A percentile compares a stretch with the other conserved stretches of the same genome.
Conservation (phyloP, 768 basidiomycete species). For the Hericium alpestre region DNA sequence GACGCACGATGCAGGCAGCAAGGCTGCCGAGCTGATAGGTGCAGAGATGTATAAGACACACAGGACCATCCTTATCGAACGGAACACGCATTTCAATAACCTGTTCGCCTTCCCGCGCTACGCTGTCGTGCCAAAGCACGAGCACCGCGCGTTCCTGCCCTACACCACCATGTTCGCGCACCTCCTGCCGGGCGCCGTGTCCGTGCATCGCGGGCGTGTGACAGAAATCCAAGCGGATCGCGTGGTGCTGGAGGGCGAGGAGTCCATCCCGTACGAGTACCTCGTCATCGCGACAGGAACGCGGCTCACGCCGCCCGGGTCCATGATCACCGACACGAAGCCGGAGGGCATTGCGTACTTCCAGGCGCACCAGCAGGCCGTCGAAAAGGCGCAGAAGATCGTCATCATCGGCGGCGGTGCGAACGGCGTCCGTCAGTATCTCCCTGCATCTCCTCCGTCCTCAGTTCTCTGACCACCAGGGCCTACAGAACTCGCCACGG, state of each 20-base stretch:
- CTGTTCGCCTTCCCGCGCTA: slow-evolving; percentile 26
- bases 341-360: slow-evolving; percentile 17
- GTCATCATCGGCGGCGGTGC: slow-evolving; percentile 30
- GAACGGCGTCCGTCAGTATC: slow-evolving; percentile 25
- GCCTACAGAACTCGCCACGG: slow-evolving; percentile 18
- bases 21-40: slow-evolving; percentile 16
- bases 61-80: slow-evolving; percentile 23
- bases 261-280: slow-evolving; percentile 22
- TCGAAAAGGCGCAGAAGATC: slow-evolving; percentile 21
- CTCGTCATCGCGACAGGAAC: slow-evolving; percentile 28
- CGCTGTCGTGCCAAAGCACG: slow-evolving; percentile 16
- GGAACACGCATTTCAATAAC: slow-evolving; percentile 25
- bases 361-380: slow-evolving; percentile 20
- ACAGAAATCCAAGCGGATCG: slow-evolving; percentile 14
- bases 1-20: slow-evolving; percentile 8
- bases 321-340: slow-evolving; percentile 15
- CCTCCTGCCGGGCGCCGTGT: slow-evolving; percentile 16
- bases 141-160: slow-evolving; percentile 25
- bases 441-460: neutral
- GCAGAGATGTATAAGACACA: slow-evolving; percentile 15
- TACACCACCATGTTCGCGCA: slow-evolving; percentile 18
- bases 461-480: neutral
- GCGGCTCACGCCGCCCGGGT: slow-evolving; percentile 9
- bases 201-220: slow-evolving; percentile 13
- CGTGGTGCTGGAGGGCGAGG: slow-evolving; percentile 15